phyloP scores from a whole-genome alignment of 345 rosid genomes.

The Murraya koenigii region DNA sequence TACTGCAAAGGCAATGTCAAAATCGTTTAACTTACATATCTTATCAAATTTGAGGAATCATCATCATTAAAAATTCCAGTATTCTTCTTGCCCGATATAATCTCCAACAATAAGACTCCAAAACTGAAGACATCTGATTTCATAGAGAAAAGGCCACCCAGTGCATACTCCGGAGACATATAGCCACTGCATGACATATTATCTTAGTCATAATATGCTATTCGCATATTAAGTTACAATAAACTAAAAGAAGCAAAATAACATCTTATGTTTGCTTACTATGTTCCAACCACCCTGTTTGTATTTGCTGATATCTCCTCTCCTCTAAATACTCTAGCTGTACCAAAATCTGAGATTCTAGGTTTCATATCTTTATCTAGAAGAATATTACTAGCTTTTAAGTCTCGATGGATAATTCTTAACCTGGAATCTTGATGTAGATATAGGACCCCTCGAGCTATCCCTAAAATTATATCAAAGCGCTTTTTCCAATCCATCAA shows the following conservation, averaged over 20 bases:
- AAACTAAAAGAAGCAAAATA: background rate
- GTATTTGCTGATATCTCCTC: slow-evolving; percentile 5
- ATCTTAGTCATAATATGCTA: background rate
- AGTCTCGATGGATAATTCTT: slow-evolving; percentile 37
- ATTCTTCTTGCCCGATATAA: background rate
- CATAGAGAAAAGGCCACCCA: background rate
- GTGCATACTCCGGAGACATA: background rate
- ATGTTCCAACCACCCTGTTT: background rate
- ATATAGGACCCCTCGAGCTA: slow-evolving; percentile 36
- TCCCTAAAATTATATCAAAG: slow-evolving; percentile 27
- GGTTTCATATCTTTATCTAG: slow-evolving; percentile 35
- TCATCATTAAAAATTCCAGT: background rate
- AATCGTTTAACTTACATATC: background rate
- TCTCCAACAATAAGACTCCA: background rate
- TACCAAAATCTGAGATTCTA: slow-evolving; percentile 44
- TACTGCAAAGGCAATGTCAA: background rate
- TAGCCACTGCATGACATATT: background rate
- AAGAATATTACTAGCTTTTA: slow-evolving; percentile 34
- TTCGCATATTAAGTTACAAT: background rate
- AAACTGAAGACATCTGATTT: slow-evolving; percentile 4
- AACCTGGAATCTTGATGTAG: slow-evolving; percentile 40
- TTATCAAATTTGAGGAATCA: background rate
- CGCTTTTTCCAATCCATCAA: slow-evolving; percentile 27
- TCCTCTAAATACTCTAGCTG: slow-evolving; percentile 27
- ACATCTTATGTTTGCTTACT: background rate